Base-by-base conservation (phyloP, 164 flowering plant species). In the Chimonanthus praecox region DNA sequence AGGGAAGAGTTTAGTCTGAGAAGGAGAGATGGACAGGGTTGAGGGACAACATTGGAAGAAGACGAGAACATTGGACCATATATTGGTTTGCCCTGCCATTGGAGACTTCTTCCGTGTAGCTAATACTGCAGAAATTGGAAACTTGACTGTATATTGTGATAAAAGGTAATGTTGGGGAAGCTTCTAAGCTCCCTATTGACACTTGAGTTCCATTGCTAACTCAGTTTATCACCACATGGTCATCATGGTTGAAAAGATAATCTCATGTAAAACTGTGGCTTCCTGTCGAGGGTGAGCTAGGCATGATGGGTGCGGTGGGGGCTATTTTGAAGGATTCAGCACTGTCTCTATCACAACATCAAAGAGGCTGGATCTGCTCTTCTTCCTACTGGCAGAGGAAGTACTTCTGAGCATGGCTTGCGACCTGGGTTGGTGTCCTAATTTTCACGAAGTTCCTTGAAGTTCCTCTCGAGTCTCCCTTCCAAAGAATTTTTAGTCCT, bases 351-450 rank as follows among this genome's bases (percentile, higher is more conserved):
- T 44, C 8, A 79, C 49, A 43, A 76, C 75, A 67, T 84, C 86
- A 48, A 84, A 84, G 21, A 84, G 75, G 73, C 86, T 82, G 7
- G 82, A 8, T 73, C 84, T 72, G 47, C 83, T 77, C 68, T 76
- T 78, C 71, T 64, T 80, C 68, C 69, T 72, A 6, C 67, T 79
- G 83, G 49, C 87, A 64, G 4, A 80, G 76, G 49, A 83, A 85
- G 65, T 83, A 81, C 71, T 85, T 84, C 51, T 82, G 87, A 5
- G 87, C 85, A 75, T 85, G 87, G 54, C 87, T 85, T 5, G 88
- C 84, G 16, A 84, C 84, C 71, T 84, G 85, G 15, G 84, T 78
- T 3, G 88, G 81, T 3, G 84, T 79, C 71, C 87, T 82, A 0
- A 85, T 81, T 1, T 62, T 73, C 9, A 85, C 88, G 79, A 64